Base-by-base conservation (phyloP, 441 rosid genomes). In the Adansonia grandidieri region DNA sequence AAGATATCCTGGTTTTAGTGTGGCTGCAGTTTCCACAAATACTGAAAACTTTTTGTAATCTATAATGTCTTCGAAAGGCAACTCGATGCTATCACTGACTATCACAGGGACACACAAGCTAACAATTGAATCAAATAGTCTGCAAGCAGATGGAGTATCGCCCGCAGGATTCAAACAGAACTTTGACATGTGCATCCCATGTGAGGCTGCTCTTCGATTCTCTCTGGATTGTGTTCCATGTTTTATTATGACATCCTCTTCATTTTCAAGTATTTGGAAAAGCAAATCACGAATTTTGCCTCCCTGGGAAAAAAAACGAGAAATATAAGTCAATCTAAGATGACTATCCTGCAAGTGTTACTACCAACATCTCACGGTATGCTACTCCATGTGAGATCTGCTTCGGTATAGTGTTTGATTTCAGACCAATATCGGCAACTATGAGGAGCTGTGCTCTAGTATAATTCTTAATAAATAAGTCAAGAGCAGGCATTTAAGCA, bases 71-170 rank as follows among this genome's bases (percentile, higher is more conserved):
- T 96, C 98, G 67, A 92, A 94, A 50, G 98, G 98, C 81, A 96
- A 80, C 89, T 96, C 98, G 6, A 96, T 93, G 60, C 84, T 85
- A 78, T 93, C 94, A 82, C 98, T 96, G 50, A 93, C 82, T 57
- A 96, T 90, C 72, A 96, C 94, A 0, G 99, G 99, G 64, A 96
- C 85, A 78, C 99, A 96, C 89, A 93, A 84, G 84, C 99, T 96
- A 79, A 96, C 97, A n/a, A 96, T 96, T 66, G 99, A 81, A 88
- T 96, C 99, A 81, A 96, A 96, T n/a, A 96, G 93, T 61, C 99
- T 87, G 85, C 98, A 91, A 32, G 98, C 97, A 2, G 99, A 96
- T 45, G 99, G 99, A 37, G 99, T 93, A 79, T 96, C 99, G 47
- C 98, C 98, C 20, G 99, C 99, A 82, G 99, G 99, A 84, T 89